Percentiles rank a stretch among this genome's conserved stretches.
Conservation (phyloP, 108 stramenopile species). For the Epithemia pelagica region DNA sequence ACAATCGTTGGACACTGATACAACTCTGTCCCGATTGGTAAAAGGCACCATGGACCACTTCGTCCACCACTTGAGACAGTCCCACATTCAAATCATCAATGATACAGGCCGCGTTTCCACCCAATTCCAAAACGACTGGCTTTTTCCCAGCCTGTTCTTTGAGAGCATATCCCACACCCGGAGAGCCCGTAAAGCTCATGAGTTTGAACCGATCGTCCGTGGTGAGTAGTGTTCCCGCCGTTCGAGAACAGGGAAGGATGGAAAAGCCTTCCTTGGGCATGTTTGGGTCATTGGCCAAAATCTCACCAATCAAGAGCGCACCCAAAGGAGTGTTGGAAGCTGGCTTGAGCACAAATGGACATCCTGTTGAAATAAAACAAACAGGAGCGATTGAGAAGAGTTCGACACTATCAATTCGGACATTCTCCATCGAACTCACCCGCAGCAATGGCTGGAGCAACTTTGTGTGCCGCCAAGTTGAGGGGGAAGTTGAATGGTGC, state of each 20-base stretch:
- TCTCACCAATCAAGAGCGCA: constrained; percentile 13
- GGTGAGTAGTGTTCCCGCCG: constrained; percentile 15
- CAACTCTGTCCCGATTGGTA: constrained; percentile 93
- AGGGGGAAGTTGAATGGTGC: constrained; percentile 22
- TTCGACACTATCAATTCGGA: too few species aligned
- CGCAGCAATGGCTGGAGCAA: constrained; percentile 27
- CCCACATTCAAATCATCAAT: constrained; percentile 88
- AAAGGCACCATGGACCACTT: constrained; percentile 84
- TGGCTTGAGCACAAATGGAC: constrained; percentile 27
- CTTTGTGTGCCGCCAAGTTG: constrained; percentile 16
- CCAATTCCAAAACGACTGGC: constrained; percentile 68
- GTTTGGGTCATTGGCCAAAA: constrained; percentile 12
- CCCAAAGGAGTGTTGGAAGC: constrained; percentile 18
- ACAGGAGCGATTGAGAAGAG: too few species aligned
- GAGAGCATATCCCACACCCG: constrained; percentile 82
- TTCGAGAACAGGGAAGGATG: constrained; percentile 17
- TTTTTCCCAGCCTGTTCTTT: constrained; percentile 61
- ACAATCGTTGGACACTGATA: constrained; percentile 89
- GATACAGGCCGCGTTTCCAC: constrained; percentile 92
- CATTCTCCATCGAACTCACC: too few species aligned
- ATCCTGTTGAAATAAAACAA: too few species aligned
- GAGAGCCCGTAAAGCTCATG: constrained; percentile 88
- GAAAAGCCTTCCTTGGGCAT: constrained; percentile 17
- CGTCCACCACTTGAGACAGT: constrained; percentile 73
- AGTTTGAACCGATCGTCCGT: constrained; percentile 23